Evolutionary conservation across 805 yeast genomes (phyloP), one percentile per base, ranked within the genome.

Genomic region (Hermanozyma aechmeae): DNA sequence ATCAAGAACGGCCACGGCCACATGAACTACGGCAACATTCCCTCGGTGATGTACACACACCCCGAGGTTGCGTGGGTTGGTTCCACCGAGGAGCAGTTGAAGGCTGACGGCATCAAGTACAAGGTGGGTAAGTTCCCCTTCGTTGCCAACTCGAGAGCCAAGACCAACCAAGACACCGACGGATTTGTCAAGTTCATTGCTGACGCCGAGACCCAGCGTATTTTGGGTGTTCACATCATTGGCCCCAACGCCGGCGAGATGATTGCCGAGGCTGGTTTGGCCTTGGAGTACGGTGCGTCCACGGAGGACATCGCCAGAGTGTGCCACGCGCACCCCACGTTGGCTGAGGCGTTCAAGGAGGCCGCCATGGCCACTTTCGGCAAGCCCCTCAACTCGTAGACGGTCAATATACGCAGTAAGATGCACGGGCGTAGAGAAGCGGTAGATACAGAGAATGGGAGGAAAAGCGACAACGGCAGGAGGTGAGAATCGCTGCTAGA

Each of bases 61-160:
- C 99, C 99, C 41, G 99, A 92, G 70, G 96, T 92, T 46, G 97
- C 97, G 30, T 92, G 98, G 98, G 95, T 83, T 46, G 99, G 99
- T 48, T 83, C 83, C 64, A 82, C 77, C 52, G 99, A 92, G 68
- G 79, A 87, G 68, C 87, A 87, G 64, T 73, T 87, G 57, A 87
- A 89, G 71, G 87, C 73, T 46, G 85, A 85, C 48, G 96, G 96
- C 46, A 76, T 86, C 59, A 71, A 79, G 48, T 92, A 81, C 75
- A 87, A 80, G 62, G 73, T 82, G 37, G 99, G 99, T 56, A 92
- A 92, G 67, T 92, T 89, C 86, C 95, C 97, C 58, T 92, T 92
- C 70, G 71, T 85, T 51, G 99, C 99, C 48, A 92, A 92, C 76
- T 92, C 98, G 30, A 85, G 99, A 71, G 99, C 99, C 38, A 92